Evolutionary conservation across 2,329 filamentous ascomycete genomes (phyloP).

Genomic region (Sporothrix pallida): DNA sequence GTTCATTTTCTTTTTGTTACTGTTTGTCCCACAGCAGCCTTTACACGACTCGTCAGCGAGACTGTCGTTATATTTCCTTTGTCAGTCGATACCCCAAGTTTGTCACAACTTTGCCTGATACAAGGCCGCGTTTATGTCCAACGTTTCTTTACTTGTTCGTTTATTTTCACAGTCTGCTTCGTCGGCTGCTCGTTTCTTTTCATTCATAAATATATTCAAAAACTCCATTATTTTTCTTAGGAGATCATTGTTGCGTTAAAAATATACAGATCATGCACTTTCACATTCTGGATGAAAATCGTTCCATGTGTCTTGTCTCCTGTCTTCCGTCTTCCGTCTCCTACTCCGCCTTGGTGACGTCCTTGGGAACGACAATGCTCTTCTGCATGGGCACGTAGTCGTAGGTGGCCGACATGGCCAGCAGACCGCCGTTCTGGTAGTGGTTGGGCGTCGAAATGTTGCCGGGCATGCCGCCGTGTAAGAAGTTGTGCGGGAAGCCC

Average conservation of each 20-base stretch:
- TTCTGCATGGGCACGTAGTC: conserved; percentile 56
- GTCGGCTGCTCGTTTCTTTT: neutral
- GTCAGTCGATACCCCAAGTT: conserved; percentile 20
- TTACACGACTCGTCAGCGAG: neutral
- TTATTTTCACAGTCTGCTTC: neutral
- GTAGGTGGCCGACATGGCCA: conserved; percentile 55
- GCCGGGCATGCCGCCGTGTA: conserved; percentile 50
- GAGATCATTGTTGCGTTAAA: too few relatives aligned
- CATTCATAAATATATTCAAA: neutral
- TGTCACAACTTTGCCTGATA: conserved; percentile 1
- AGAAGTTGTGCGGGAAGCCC: conserved; percentile 70
- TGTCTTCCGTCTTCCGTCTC: too few relatives aligned
- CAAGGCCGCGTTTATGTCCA: neutral
- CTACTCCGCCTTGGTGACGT: conserved; percentile 50
- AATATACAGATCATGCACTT: too few relatives aligned
- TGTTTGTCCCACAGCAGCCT: too few relatives aligned
- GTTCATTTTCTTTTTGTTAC: neutral
- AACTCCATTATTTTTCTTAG: neutral
- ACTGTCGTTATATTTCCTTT: conserved; percentile 3
- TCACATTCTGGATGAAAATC: too few relatives aligned
- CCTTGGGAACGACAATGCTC: conserved; percentile 51
- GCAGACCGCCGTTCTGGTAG: conserved; percentile 51
- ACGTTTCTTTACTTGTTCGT: neutral
- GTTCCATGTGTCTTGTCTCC: too few relatives aligned
- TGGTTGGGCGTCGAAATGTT: conserved; percentile 44